phyloP scores from a whole-genome alignment of 345 rosid genomes.

The Euphorbia pulcherrima region DNA sequence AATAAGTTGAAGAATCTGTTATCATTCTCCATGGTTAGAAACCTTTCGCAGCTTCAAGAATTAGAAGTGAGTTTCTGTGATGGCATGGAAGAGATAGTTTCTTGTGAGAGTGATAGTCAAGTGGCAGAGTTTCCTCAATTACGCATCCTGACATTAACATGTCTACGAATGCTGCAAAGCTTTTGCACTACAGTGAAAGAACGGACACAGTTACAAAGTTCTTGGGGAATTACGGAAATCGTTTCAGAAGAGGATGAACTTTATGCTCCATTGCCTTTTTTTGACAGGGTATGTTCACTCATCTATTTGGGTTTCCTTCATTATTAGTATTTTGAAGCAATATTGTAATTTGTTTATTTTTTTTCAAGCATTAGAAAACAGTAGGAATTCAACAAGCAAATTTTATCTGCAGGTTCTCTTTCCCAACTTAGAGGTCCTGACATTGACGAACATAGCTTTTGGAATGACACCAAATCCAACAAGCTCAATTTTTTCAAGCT shows the following conservation, averaged over 20 bases:
- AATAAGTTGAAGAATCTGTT: slow-evolving; percentile 11
- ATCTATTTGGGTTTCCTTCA: too few species aligned
- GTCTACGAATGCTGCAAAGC: too few species aligned
- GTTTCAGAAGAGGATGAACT: background rate
- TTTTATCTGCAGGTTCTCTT: too few species aligned
- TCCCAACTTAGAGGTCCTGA: too few species aligned
- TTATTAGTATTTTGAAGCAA: too few species aligned
- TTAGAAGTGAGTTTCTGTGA: slow-evolving; percentile 19
- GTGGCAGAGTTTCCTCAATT: background rate
- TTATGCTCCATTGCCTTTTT: background rate
- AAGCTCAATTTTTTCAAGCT: background rate
- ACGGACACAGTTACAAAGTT: background rate
- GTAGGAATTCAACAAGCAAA: background rate
- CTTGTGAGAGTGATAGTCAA: background rate
- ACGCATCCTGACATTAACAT: too few species aligned
- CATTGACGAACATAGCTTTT: background rate
- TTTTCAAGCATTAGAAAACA: too few species aligned
- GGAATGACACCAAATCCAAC: background rate
- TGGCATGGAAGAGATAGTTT: slow-evolving; percentile 17
- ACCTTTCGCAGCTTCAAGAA: slow-evolving; percentile 16
- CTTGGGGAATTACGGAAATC: background rate
- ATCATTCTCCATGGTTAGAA: slow-evolving; percentile 10
- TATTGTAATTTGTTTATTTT: too few species aligned
- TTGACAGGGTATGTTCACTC: slow-evolving; percentile 3
- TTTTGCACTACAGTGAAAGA: background rate